Evolutionary conservation across 108 stramenopile species (phyloP).

Genomic region (Epithemia pelagica): DNA sequence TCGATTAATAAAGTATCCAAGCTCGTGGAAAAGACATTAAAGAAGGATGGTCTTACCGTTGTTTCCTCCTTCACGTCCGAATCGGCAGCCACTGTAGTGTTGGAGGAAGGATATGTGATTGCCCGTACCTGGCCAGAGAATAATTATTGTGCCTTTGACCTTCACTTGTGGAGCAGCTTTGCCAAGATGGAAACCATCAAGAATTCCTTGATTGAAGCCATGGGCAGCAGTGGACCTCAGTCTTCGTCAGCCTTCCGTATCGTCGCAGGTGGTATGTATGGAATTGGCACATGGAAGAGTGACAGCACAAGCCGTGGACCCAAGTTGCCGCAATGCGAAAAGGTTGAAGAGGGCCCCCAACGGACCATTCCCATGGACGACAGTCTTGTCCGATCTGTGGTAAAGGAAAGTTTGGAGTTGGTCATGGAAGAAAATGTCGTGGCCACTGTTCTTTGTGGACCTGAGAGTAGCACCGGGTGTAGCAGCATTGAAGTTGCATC

Average conservation of each 20-base stretch:
- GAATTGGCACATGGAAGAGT: conserved; percentile 66
- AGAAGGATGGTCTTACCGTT: conserved; percentile 31
- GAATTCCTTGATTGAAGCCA: conserved; percentile 28
- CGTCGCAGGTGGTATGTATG: conserved; percentile 79
- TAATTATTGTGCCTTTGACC: conserved; percentile 57
- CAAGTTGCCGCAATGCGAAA: conserved; percentile 7
- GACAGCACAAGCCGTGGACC: conserved; percentile 71
- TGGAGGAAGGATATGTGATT: conserved; percentile 59
- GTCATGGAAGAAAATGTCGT: conserved; percentile 8
- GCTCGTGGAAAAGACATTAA: conserved; percentile 20
- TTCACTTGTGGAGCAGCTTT: conserved; percentile 48
- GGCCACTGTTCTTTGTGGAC: conserved; percentile 22
- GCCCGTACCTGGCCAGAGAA: conserved; percentile 43
- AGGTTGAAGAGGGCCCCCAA: neutral
- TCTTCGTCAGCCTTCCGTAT: conserved; percentile 40
- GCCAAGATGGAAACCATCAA: conserved; percentile 25
- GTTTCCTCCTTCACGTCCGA: conserved; percentile 17
- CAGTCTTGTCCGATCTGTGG: neutral
- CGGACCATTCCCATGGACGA: neutral
- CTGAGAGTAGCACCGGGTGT: neutral
- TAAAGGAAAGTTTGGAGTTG: conserved; percentile 14
- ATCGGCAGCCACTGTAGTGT: conserved; percentile 22
- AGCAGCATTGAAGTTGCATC: conserved; percentile 8
- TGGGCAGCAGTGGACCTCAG: conserved; percentile 15
- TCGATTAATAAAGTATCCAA: conserved; percentile 11